Evolutionary conservation across 805 yeast genomes (phyloP).

Genomic region (Kluyveromyces lactis): DNA sequence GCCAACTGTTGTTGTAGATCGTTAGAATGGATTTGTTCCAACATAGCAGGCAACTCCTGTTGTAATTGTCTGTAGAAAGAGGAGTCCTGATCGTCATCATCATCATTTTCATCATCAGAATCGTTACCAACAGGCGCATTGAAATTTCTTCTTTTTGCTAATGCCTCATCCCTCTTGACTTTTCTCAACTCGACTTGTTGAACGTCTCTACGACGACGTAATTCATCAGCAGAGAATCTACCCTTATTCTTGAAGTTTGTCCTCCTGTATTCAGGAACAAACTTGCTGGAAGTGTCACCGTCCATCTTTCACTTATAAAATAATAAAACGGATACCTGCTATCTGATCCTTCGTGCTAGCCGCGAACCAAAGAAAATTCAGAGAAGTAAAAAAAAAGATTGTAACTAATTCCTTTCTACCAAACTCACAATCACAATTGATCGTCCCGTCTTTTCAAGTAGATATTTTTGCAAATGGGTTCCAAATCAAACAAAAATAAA

Average conservation of each 20-base stretch:
- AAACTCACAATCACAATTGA: no score
- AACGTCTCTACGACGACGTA: conserved; percentile 95
- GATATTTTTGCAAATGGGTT: no score
- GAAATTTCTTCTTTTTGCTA: conserved; percentile 88
- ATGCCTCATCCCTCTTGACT: conserved; percentile 90
- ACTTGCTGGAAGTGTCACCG: conserved; percentile 45
- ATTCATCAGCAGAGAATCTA: conserved; percentile 88
- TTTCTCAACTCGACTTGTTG: conserved; percentile 95
- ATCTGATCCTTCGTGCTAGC: no score
- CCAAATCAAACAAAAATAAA: no score
- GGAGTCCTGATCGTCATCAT: conserved; percentile 26
- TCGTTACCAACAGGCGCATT: conserved; percentile 39
- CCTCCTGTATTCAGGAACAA: conserved; percentile 95
- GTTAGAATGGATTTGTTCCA: conserved; percentile 65
- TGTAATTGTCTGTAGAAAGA: conserved; percentile 41
- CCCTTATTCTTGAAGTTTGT: conserved; percentile 93
- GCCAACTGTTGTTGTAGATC: conserved; percentile 74
- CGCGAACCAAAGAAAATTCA: no score
- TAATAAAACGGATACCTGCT: no score
- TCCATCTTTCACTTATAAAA: conserved; percentile 45
- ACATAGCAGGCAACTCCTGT: conserved; percentile 75
- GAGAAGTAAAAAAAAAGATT: no score
- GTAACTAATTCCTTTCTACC: no score
- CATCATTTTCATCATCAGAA: conserved; percentile 43
- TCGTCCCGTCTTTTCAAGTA: no score